Evolutionary conservation across 495 filamentous ascomycete genomes (phyloP).

Genomic region (Pyrenula massariospora): DNA sequence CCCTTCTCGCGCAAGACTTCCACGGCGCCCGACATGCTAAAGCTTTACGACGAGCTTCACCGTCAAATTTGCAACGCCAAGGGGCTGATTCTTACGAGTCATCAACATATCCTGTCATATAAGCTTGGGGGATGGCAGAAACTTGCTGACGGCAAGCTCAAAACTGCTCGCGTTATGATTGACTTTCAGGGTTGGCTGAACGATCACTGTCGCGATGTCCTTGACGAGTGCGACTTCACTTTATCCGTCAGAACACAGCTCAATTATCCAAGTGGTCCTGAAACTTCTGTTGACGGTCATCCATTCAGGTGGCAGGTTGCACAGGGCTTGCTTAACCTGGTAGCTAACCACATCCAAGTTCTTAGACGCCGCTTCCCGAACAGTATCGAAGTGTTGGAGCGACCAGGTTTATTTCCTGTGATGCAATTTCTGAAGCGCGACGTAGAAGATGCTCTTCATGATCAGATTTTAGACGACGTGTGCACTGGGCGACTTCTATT

Average conservation of each 20-base stretch:
- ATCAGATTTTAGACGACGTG: background rate
- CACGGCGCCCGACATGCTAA: conserved; percentile 12
- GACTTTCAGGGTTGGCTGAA: conserved; percentile 27
- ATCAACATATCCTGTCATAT: conserved; percentile 62
- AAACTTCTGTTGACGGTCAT: background rate
- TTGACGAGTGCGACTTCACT: conserved; percentile 59
- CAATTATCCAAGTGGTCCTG: conserved; percentile 32
- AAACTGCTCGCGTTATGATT: conserved; percentile 8
- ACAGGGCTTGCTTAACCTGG: background rate
- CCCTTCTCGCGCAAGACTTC: conserved; percentile 47
- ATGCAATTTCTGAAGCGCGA: conserved; percentile 9
- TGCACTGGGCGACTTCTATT: conserved; percentile 6
- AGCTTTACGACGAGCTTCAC: conserved; percentile 24
- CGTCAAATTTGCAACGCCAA: conserved; percentile 30
- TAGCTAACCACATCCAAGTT: background rate
- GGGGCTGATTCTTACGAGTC: conserved; percentile 48
- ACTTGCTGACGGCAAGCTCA: conserved; percentile 18
- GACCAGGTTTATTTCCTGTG: conserved; percentile 8
- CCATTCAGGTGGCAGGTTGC: background rate
- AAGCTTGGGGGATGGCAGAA: conserved; percentile 52
- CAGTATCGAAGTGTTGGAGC: background rate
- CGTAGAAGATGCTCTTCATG: background rate
- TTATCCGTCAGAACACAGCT: conserved; percentile 49
- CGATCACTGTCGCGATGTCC: conserved; percentile 33
- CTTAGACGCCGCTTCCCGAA: background rate